Conservation (phyloP, 352 stramenopile species). For the Elongisporangium anandrum region DNA sequence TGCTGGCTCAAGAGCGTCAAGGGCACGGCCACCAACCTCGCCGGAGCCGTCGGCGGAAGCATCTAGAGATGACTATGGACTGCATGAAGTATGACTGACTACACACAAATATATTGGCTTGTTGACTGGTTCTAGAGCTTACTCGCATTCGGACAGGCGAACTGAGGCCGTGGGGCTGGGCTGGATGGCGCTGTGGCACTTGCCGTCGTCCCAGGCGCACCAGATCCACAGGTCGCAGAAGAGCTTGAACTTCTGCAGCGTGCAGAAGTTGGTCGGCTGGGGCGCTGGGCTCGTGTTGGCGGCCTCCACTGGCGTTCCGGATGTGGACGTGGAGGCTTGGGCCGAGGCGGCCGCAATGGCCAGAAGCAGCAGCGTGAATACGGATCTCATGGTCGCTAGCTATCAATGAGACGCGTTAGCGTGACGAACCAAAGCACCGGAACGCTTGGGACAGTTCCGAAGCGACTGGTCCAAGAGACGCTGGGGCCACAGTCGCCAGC, state of each 20-base stretch:
- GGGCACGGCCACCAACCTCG: constrained; percentile 5
- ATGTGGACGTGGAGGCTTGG: neutral
- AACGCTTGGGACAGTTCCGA: too few relatives aligned
- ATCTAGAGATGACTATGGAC: constrained; percentile 9
- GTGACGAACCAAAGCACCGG: neutral
- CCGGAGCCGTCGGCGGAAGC: constrained; percentile 20
- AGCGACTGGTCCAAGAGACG: neutral
- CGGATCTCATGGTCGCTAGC: neutral
- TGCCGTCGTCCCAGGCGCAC: neutral
- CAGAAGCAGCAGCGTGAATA: neutral
- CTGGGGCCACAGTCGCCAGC: neutral
- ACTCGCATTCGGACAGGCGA: neutral
- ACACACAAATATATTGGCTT: neutral
- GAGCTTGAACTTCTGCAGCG: neutral
- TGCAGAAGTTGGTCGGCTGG: neutral
- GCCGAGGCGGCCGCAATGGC: too few relatives aligned
- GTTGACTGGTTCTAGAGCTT: too few relatives aligned
- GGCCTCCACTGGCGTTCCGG: neutral
- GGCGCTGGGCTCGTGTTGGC: neutral
- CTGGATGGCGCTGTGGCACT: neutral
- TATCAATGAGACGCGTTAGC: neutral
- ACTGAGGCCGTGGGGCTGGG: neutral
- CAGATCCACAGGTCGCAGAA: neutral
- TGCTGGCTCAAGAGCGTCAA: constrained; percentile 50
- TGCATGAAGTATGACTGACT: neutral